Evolutionary conservation across 768 basidiomycete species (phyloP), one percentile per base, ranked within the genome.

Genomic region (Tulasnella calospora): DNA sequence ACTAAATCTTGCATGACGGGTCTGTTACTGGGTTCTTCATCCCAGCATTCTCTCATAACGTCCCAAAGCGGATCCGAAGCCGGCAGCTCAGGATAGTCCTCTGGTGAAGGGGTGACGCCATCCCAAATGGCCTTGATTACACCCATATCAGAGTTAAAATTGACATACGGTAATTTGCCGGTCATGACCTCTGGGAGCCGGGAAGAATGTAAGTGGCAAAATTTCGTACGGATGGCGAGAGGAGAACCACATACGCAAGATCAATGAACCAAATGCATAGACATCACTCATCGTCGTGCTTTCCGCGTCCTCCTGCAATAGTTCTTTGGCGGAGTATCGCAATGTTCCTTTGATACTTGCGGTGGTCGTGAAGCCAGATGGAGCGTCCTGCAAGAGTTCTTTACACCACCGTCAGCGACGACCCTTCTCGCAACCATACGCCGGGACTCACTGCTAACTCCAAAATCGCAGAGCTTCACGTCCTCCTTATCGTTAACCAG

Each of bases 401-500:
- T 30, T 67, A 17, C 12, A 5, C 19, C n/a, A 35, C 30, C 23
- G 61, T 33, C 61, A 67, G 23, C 30, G 19, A 6, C 12, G 6
- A 27, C 33, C 1, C 30, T 13, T 33, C 27, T 27, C 61, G 2
- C 30, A 3, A 2, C 13, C 10, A 19, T 13, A 35, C 30, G 61
- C 33, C 9, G 35, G 61, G 12, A 67, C 61, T 67, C 30, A 67
- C 71, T 71, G 35, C 67, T 73, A 23, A 78, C 38, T 19, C 77
- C 77, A 30, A 71, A 78, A 46, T 78, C 77, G 71, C 77, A 78
- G 17, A 78, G 46, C 30, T 73, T 41, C 27, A 69, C 77, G 33
- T 71, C 69, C 19, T 57, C 77, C 13, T 78, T 15, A 38, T 71
- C 69, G 33, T 78, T 72, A 27, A 78, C 69, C 15, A 78, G 21